phyloP scores from a whole-genome alignment of 495 filamentous ascomycete species.

The Bacidia rubella region DNA sequence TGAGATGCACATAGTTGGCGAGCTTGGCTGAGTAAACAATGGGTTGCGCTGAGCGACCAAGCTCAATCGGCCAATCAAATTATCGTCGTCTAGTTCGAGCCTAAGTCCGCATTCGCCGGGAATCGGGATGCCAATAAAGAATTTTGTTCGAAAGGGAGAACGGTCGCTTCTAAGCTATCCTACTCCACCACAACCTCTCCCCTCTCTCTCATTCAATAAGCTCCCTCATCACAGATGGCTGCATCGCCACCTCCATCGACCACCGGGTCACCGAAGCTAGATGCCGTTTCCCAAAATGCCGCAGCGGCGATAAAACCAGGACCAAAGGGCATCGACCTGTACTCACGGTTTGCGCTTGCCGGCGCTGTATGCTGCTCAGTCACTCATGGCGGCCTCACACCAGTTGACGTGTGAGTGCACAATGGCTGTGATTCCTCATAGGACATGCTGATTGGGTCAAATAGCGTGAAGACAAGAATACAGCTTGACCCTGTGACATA shows the following conservation, averaged over 20 bases:
- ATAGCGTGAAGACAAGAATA: constrained; percentile 87
- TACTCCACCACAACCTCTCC: not conserved
- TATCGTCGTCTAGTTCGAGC: too few relatives aligned
- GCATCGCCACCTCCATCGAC: constrained; percentile 23
- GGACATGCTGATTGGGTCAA: not conserved
- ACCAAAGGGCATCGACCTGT: constrained; percentile 42
- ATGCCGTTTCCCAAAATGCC: constrained; percentile 22
- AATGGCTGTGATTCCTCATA: not conserved
- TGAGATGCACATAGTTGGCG: too few relatives aligned
- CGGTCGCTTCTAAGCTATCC: too few relatives aligned
- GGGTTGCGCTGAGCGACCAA: not conserved
- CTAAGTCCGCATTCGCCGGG: too few relatives aligned
- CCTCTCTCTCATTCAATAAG: not conserved
- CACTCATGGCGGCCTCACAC: constrained; percentile 84
- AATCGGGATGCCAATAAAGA: not conserved
- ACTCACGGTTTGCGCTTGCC: constrained; percentile 81
- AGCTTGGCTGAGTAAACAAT: not conserved
- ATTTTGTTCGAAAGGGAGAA: not conserved
- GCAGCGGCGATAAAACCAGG: constrained; percentile 28
- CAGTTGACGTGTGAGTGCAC: constrained; percentile 88
- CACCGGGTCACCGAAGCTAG: constrained; percentile 29
- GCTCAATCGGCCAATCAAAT: not conserved
- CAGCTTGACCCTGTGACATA: constrained; percentile 84
- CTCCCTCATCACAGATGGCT: constrained; percentile 27
- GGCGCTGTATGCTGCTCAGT: constrained; percentile 89